Evolutionary conservation across 306 rosid genomes (phyloP), one percentile per base, ranked within the genome.

Genomic region (Morella rubra): DNA sequence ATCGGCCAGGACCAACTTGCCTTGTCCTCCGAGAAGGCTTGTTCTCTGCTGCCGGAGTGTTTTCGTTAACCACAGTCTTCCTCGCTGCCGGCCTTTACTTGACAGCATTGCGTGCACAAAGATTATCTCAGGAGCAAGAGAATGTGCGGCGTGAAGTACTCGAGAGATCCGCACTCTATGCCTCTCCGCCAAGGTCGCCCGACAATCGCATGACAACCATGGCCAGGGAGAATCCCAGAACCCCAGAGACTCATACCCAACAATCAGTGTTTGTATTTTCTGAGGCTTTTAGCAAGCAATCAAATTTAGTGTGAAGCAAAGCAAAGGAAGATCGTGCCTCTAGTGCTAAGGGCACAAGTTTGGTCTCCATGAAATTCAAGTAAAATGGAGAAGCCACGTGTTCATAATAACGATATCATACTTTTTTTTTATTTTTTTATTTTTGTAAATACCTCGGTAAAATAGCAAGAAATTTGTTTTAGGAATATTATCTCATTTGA

Each of bases 151-250:
- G 85, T 75, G 89, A 88, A 55, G 85, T 88, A 61, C 77, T 86
- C 5, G 97, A 85, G 75, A 74, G 89, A 13, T 90, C 97, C 11
- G 69, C 77, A 1, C 80, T 88, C 12, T 85, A 88, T 66, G 81
- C 84, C 51, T 90, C 98, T 6, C 97, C 99, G 6, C 93, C 97
- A 14, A 52, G 74, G 7, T 92, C 97, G 14, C 99, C 97, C 3
- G 80, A 41, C 8, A 59, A 81, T 0, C 89, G 56, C 4, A 75
- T 91, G 73, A 47, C 87, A 44, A 51, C 84, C 8, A 79, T 96
- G 62, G 79, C 87, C 0, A 88, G 98, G 44, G 98, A 92, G 69
- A 85, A 89, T 69, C 98, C 97, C 32, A 69, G 83, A 42, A 71
- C 77, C 49, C 75, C 78, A 75, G 86, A 89, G 13, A 82, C 3